phyloP scores from a whole-genome alignment of 257 asterid species.

The Solanum arcanum region DNA sequence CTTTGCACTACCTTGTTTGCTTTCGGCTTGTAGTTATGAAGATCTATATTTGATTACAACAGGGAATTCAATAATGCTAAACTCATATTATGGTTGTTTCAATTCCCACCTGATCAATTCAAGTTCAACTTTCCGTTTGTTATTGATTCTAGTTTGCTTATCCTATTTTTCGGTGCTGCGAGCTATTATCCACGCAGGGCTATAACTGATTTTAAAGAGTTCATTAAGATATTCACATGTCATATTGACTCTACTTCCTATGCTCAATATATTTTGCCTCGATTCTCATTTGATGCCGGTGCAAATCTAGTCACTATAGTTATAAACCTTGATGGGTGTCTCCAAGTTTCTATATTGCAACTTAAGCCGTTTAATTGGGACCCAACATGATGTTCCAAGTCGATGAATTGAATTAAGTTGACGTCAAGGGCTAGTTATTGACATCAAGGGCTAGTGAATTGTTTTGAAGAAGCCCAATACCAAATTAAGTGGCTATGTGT shows the following conservation, averaged over 20 bases:
- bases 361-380: too few relatives aligned
- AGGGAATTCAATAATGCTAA: neutral
- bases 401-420: too few relatives aligned
- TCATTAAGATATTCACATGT: neutral
- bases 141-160: neutral
- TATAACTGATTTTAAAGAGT: neutral
- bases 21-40: neutral
- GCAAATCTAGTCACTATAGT: too few relatives aligned
- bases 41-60: neutral
- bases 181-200: neutral
- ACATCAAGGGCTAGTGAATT: too few relatives aligned
- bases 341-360: too few relatives aligned
- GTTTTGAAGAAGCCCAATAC: too few relatives aligned
- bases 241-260: neutral
- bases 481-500: too few relatives aligned
- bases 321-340: too few relatives aligned
- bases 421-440: too few relatives aligned
- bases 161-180: neutral
- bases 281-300: too few relatives aligned
- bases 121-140: neutral
- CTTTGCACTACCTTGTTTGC: neutral
- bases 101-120: neutral
- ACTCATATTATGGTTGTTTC: neutral
- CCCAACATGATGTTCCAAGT: too few relatives aligned
- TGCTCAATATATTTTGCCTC: neutral